Percentiles rank a stretch among this genome's conserved stretches.
phyloP scores from a whole-genome alignment of 129 eudicot genomes.

The Deinandra increscens region DNA sequence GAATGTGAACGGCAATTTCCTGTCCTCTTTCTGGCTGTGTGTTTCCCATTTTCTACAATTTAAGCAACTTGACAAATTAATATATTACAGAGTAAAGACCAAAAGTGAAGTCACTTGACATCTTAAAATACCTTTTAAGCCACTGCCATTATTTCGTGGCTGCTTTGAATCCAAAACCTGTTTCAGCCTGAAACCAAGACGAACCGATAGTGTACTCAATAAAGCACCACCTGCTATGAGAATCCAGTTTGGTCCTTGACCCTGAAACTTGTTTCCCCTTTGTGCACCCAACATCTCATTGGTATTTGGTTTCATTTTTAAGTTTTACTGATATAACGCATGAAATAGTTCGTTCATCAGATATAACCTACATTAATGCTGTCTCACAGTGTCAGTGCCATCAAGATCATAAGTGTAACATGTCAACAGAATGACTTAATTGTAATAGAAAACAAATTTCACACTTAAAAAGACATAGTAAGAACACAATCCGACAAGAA shows the following conservation, averaged over 20 bases:
- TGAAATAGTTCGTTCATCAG: slow-evolving; percentile 27
- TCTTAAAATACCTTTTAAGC: slow-evolving; percentile 48
- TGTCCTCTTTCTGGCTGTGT: slow-evolving; percentile 41
- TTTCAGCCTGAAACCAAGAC: slow-evolving; percentile 87
- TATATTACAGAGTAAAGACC: slow-evolving; percentile 7
- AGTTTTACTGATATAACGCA: slow-evolving; percentile 18
- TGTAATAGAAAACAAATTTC: neutral
- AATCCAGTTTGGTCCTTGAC: slow-evolving; percentile 92
- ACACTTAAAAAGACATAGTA: neutral
- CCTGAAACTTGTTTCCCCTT: slow-evolving; percentile 46
- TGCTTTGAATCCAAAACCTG: slow-evolving; percentile 64
- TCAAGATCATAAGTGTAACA: neutral
- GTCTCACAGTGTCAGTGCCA: slow-evolving; percentile 18
- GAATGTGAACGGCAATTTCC: slow-evolving; percentile 56
- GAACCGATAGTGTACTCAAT: slow-evolving; percentile 83
- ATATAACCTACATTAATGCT: slow-evolving; percentile 33
- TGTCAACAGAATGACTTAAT: slow-evolving; percentile 13
- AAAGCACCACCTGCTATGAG: slow-evolving; percentile 94
- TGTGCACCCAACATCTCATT: slow-evolving; percentile 47
- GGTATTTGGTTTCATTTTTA: slow-evolving; percentile 68
- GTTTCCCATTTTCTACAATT: slow-evolving; percentile 52
- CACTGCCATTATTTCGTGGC: slow-evolving; percentile 38
- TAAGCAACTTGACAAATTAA: slow-evolving; percentile 12
- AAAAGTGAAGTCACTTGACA: neutral
- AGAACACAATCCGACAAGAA: neutral